Conservation (phyloP, 108 stramenopile species). For the Cyclotella kingstonii region DNA sequence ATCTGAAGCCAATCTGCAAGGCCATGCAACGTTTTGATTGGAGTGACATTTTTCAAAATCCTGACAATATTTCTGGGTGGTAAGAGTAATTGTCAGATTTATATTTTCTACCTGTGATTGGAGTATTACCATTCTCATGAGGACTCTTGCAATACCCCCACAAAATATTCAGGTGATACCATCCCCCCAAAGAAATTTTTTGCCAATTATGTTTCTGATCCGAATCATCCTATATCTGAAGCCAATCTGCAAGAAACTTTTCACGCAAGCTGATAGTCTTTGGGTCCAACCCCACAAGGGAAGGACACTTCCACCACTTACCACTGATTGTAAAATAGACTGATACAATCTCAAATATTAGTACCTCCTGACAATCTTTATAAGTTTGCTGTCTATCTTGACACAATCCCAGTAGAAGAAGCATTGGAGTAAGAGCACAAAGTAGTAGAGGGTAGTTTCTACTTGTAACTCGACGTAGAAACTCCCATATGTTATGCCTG, state of each 20-base stretch:
- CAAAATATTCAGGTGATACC: conserved; percentile 35
- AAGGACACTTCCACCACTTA: conserved; percentile 87
- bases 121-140: conserved; percentile 35
- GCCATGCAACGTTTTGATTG: no score
- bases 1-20: conserved; percentile 44
- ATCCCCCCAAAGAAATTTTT: conserved; percentile 3
- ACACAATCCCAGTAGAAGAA: conserved; percentile 30
- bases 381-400: conserved; percentile 49
- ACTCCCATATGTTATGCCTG: no score
- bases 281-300: background rate
- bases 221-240: conserved; percentile 38
- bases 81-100: background rate
- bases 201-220: conserved; percentile 25
- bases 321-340: conserved; percentile 90
- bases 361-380: conserved; percentile 64
- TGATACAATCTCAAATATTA: conserved; percentile 54
- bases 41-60: no score
- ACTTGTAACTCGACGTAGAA: no score
- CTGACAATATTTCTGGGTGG: background rate
- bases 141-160: conserved; percentile 43
- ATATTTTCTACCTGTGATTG: background rate
- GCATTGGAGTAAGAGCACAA: no score
- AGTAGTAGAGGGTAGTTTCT: no score
- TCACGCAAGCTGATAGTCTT: conserved; percentile 11
- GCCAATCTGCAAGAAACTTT: conserved; percentile 44